These are phyloP conservation scores for Magnaporthales sp. DNA, from an alignment of 2,329 filamentous ascomycete species.

Conservation along the genomic window DNA sequence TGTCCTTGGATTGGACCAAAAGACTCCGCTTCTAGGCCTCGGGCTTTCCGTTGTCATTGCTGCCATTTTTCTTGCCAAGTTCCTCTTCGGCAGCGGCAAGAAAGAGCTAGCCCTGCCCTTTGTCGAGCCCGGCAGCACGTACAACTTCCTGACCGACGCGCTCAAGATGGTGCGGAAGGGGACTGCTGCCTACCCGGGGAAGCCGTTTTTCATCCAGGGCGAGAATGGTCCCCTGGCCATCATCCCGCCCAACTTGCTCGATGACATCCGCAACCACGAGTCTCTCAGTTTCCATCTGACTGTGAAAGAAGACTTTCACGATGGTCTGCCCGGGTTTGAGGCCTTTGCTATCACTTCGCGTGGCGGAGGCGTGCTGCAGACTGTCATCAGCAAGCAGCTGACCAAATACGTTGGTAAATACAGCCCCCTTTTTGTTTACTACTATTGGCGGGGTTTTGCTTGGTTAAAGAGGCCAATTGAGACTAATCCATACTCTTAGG, in stretches of 20 bases:
- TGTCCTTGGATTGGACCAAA: too few relatives aligned
- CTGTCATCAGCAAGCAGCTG: constrained; percentile 11
- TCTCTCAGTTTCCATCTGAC: background rate
- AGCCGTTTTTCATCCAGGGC: constrained; percentile 3
- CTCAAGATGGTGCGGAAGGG: constrained; percentile 2
- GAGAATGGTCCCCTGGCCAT: constrained; percentile 1
- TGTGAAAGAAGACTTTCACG: constrained; percentile 10
- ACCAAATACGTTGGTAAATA: constrained; percentile 11
- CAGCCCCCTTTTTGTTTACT: background rate
- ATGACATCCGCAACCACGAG: constrained; percentile 2
- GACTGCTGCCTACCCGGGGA: background rate
- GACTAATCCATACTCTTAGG: background rate
- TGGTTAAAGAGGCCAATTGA: too few relatives aligned
- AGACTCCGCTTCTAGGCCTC: background rate
- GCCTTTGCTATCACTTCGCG: constrained; percentile 16
- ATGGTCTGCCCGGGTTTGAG: constrained; percentile 18
- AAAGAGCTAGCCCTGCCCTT: background rate
- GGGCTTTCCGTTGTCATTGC: background rate
- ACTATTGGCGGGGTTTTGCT: too few relatives aligned
- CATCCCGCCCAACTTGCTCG: constrained; percentile 2
- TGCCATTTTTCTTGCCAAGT: background rate
- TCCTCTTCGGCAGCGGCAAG: background rate
- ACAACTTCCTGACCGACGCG: constrained; percentile 1
- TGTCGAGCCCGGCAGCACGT: background rate
- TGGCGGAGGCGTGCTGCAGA: constrained; percentile 15